Evolutionary conservation across 306 rosid species (phyloP).

Genomic region (Rosa multiflora): DNA sequence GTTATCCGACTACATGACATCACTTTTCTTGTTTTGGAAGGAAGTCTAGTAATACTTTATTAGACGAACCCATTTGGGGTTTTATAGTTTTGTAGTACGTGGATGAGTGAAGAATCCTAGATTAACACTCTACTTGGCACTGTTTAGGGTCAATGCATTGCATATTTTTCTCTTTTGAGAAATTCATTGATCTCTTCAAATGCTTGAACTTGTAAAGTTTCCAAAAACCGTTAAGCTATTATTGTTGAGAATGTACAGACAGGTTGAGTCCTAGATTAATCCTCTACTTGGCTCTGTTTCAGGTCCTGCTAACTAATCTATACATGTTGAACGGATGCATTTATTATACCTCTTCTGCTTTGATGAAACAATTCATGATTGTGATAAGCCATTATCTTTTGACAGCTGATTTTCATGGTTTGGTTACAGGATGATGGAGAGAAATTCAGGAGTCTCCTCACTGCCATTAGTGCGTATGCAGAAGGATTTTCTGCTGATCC

Average conservation of each 20-base stretch:
- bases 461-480: conserved; percentile 85
- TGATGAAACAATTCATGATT: background rate
- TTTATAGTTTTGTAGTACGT: background rate
- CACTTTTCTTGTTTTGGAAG: no score
- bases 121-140: background rate
- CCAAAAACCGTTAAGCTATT: background rate
- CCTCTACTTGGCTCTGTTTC: background rate
- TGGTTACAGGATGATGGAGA: conserved; percentile 70
- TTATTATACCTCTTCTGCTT: background rate
- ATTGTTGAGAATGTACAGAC: background rate
- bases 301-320: background rate
- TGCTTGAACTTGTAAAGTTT: background rate
- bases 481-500: conserved; percentile 92
- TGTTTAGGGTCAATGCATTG: background rate
- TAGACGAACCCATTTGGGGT: no score
- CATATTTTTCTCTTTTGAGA: background rate
- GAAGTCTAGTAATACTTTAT: no score
- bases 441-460: conserved; percentile 36
- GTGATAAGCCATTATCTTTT: background rate
- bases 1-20: no score
- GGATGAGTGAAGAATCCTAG: background rate
- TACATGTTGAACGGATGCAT: background rate
- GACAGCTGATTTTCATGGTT: conserved; percentile 2
- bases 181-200: background rate
- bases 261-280: background rate